Evolutionary conservation across 208 protist genomes (phyloP).

Genomic region (Trypanosomatidae sp.): DNA sequence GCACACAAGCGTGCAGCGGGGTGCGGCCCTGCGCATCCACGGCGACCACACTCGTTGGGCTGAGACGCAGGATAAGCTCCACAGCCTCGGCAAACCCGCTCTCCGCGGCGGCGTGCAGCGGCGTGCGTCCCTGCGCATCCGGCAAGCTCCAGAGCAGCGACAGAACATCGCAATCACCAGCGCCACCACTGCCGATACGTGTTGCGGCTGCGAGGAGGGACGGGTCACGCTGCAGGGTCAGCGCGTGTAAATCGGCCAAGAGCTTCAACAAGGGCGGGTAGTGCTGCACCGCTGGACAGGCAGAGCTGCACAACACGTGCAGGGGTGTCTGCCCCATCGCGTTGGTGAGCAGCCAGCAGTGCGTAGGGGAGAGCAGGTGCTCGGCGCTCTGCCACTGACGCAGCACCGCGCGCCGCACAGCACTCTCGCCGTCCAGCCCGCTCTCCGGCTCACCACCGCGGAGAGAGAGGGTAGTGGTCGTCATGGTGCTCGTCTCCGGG

Average conservation of each 20-base stretch:
- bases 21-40: slow-evolving; percentile 56
- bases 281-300: slow-evolving; percentile 28
- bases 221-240: slow-evolving; percentile 2
- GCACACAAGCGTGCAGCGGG: slow-evolving; percentile 53
- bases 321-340: slow-evolving; percentile 43
- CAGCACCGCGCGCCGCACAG: slow-evolving; percentile 7
- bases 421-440: not conserved
- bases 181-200: not conserved
- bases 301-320: slow-evolving; percentile 57
- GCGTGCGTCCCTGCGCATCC: slow-evolving; percentile 47
- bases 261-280: slow-evolving; percentile 36
- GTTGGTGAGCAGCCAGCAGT: slow-evolving; percentile 49
- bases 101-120: slow-evolving; percentile 61
- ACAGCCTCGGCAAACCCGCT: slow-evolving; percentile 49
- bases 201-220: not conserved
- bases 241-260: slow-evolving; percentile 13
- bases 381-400: slow-evolving; percentile 18
- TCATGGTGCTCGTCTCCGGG: not conserved
- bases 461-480: not conserved
- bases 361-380: slow-evolving; percentile 14
- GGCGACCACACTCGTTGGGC: slow-evolving; percentile 25
- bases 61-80: slow-evolving; percentile 24
- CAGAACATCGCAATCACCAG: slow-evolving; percentile 6
- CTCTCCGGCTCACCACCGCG: not conserved
- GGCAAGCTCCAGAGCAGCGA: slow-evolving; percentile 27